Percentiles rank a stretch among this genome's conserved stretches.
Conservation (phyloP, 768 basidiomycete genomes). For the Pleurotus platypus region DNA sequence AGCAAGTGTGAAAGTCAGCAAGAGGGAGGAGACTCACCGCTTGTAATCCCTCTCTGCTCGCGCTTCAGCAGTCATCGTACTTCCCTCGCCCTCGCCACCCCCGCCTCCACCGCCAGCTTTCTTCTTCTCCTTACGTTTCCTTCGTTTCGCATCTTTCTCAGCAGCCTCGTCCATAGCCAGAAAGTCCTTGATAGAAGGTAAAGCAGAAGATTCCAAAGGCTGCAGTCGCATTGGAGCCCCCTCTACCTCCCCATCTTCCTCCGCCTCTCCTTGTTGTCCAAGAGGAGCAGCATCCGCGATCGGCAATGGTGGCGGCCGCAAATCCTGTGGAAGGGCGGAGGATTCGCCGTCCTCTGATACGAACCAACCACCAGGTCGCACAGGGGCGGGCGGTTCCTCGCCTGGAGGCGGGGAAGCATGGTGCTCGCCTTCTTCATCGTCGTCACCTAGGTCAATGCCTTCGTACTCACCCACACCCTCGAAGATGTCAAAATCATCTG, state of each 20-base stretch:
- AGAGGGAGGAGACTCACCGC: slow-evolving; percentile 30
- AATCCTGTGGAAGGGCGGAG: slow-evolving; percentile 7
- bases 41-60: slow-evolving; percentile 58
- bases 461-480: slow-evolving; percentile 82
- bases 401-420: slow-evolving; percentile 8
- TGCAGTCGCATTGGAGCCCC: slow-evolving; percentile 53
- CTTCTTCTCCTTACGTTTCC: slow-evolving; percentile 75
- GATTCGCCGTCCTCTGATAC: slow-evolving; percentile 32
- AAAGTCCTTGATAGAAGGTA: slow-evolving; percentile 82
- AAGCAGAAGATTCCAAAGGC: slow-evolving; percentile 73
- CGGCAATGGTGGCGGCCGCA: slow-evolving; percentile 8
- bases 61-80: slow-evolving; percentile 36
- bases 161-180: slow-evolving; percentile 73
- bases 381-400: slow-evolving; percentile 10
- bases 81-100: slow-evolving; percentile 27
- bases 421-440: slow-evolving; percentile 33
- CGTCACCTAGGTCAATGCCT: slow-evolving; percentile 55
- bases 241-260: slow-evolving; percentile 36
- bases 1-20: background rate
- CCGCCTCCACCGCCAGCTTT: slow-evolving; percentile 40
- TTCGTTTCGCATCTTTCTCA: slow-evolving; percentile 62
- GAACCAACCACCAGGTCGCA: slow-evolving; percentile 36
- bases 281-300: background rate
- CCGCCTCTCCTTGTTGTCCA: slow-evolving; percentile 17
- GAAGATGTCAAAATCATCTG: slow-evolving; percentile 84